Percentiles rank a stretch among this genome's conserved stretches.
Conservation (phyloP, 1,139 yeast genomes). For the Protomyces macrosporus region DNA sequence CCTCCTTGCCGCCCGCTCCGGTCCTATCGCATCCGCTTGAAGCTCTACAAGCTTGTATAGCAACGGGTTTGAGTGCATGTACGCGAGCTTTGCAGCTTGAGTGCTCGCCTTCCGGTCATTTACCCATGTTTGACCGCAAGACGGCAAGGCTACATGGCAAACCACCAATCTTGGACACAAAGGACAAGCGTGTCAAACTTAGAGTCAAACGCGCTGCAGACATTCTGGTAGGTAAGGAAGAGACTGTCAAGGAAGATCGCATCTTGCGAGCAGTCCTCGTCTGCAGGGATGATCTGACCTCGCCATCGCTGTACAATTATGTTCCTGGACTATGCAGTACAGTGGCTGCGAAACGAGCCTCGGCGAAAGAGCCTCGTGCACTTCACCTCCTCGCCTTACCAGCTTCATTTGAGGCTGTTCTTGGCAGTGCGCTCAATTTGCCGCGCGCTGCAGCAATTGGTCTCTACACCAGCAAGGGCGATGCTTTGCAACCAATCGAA, state of each 20-base stretch:
- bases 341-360: neutral
- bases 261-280: neutral
- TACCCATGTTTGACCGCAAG: neutral
- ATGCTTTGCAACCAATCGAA: no score
- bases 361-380: neutral
- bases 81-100: neutral
- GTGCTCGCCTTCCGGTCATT: neutral
- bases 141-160: neutral
- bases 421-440: neutral
- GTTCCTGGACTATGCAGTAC: neutral
- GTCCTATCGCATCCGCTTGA: neutral
- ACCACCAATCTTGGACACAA: neutral
- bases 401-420: neutral
- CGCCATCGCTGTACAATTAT: neutral
- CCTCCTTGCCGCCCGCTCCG: neutral
- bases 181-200: neutral
- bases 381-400: neutral
- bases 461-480: no score
- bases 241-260: neutral
- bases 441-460: neutral
- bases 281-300: neutral
- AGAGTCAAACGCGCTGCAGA: neutral
- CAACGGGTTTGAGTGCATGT: neutral
- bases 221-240: neutral
- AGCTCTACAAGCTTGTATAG: neutral